Evolutionary conservation across 1,284 basidiomycete genomes (phyloP), one percentile per base, ranked within the genome.

Genomic region (Puccinia sorghi): DNA sequence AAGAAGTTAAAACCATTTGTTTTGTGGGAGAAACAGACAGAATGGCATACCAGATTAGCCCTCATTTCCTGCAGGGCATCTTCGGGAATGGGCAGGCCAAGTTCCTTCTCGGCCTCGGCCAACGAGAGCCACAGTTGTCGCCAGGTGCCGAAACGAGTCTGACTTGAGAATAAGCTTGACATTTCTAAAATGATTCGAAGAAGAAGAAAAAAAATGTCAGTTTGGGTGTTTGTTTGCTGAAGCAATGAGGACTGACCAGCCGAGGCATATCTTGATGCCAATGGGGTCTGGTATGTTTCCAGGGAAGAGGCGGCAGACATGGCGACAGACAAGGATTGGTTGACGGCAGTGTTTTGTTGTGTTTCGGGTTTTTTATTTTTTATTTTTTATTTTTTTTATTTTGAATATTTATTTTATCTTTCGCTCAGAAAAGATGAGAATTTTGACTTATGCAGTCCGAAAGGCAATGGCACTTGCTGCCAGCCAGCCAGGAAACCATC

Each of bases 281-380:
- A 84, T 20, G 87, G 86, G 37, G 87, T 87, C 80, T 87, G 86
- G 81, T 87, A 87, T 63, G 84, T 83, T 82, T 87, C 86, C 85
- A 71, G 57, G 41, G 69, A 61, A 13, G 56, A 50, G 32, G 67
- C 54, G 57, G 75, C 46, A 43, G 75, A 54, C 75, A 77, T 77
- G 56, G 54, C 50, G 61, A 27, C 9, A 15, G 22, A 25, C 8
- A n/a, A n/a, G n/a, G n/a, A n/a, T n/a, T n/a, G n/a, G n/a, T n/a
- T n/a, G n/a, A n/a, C n/a, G n/a, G n/a, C n/a, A n/a, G n/a, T n/a
- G n/a, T n/a, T n/a, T n/a, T n/a, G n/a, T n/a, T n/a, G n/a, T n/a
- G n/a, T n/a, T n/a, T n/a, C n/a, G n/a, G n/a, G n/a, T n/a, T n/a
- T n/a, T n/a, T n/a, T n/a, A n/a, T n/a, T n/a, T n/a, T n/a, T n/a